Base-by-base conservation (phyloP, 1,284 basidiomycete genomes). In the Cutaneotrichosporon dermatis region DNA sequence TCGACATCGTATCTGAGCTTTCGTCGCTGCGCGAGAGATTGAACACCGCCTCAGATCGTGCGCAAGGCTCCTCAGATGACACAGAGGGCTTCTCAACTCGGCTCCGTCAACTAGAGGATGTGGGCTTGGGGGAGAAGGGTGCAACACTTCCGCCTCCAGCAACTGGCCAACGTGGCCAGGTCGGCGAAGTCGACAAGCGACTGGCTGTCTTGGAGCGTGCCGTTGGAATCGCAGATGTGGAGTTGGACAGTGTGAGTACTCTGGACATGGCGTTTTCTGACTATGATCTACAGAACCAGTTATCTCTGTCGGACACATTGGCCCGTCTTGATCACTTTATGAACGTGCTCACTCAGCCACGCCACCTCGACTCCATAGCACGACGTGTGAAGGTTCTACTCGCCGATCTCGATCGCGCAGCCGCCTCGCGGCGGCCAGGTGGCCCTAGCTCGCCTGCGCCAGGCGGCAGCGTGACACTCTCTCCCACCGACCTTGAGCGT, bases 361-460 rank as follows among this genome's bases (percentile, higher is more conserved):
- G 93, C 6, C 94, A 99, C 74, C 87, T 99, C 42, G 95, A 99
- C 76, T 89, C 92, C n/a, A 90, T 98, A 64, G 92, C 92, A 1
- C 85, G 94, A 13, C 87, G 95, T 7, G 85, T 98, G 66, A 99
- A 98, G 71, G 81, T 97, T 8, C 85, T 98, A 13, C 83, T 95
- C 7, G 88, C 92, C 0, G 95, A 99, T 75, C 84, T 99, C 57
- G 95, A 98, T 61, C 86, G 93, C 15, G 85, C 88, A 1, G 86
- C 88, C 55, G 83, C 83, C 50, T 73, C 79, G 11, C 46, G 46
- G 34, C 46, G 46, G 34, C 46, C 46, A 49, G 46, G 46, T 6
- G 46, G 33, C 10, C 46, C 46, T 11, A 12, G 25, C 7, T 49
- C 46, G 7, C 34, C 46, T 46, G 41, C 34, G 25, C 35, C 43